Base-by-base conservation (phyloP, 2,329 filamentous ascomycete species). In the Calonectria crousiana region DNA sequence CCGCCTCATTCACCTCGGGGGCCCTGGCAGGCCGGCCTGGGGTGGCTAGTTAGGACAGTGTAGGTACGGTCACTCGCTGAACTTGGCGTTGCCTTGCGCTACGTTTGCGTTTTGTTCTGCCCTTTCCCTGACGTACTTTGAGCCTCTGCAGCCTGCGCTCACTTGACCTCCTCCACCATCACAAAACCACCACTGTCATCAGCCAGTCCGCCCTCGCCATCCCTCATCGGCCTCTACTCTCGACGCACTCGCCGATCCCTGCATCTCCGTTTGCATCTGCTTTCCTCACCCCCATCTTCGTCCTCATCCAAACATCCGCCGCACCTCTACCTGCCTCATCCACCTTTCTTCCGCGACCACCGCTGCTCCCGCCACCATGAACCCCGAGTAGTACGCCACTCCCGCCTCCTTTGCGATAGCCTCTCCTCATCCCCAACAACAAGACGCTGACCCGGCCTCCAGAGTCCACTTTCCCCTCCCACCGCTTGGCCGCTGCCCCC, bases 351-450 rank as follows among this genome's bases (percentile, higher is more conserved):
- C 56, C 44, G 71, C 74, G 72, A 74, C 72, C 66, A 34, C 71
- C 70, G 69, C 67, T 75, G 68, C 76, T 76, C 69, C 83, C 84
- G 84, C 86, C 90, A 95, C 82, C 85, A 97, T 97, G 95, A 97
- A 97, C 91, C 95, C 95, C 85, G 95, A 97, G 95, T 97, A 91
- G 95, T 97, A 93, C 85, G 94, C 92, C 82, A 78, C 78, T 75
- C 78, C 76, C 76, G 76, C 78, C 78, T 79, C 76, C 68, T 53
- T 76, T 78, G 78, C 80, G 78, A 80, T 80, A 78, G 73, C 80
- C 82, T 80, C 82, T 80, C 82, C 82, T 84, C 78, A 81, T 73
- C 71, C 68, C 71, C 73, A 74, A 75, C 67, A 53, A 65, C 52
- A 38, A 65, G 36, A 74, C 78, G 76, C 81, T 83, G 75, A 83